These are phyloP conservation scores for Boletus tylopilopsis DNA, from an alignment of 768 basidiomycete genomes.

Conservation along the genomic window DNA sequence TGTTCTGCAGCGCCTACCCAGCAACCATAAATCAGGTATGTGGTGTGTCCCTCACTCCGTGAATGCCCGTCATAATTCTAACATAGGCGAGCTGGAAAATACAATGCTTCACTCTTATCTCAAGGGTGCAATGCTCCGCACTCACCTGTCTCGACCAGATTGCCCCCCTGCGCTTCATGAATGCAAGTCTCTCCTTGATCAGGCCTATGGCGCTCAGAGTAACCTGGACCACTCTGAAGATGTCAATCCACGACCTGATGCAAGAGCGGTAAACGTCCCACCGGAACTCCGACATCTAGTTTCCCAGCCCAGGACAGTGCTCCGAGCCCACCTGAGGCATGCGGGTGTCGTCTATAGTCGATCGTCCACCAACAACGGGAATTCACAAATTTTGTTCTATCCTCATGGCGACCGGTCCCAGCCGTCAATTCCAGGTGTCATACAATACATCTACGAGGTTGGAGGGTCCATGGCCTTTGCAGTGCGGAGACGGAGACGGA, in stretches of 20 bases:
- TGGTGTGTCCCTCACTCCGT: slow-evolving; percentile 9
- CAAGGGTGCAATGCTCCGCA: slow-evolving; percentile 7
- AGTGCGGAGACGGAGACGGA: slow-evolving; percentile 1
- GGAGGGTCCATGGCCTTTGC: neutral
- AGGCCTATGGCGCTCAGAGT: neutral
- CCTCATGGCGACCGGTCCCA: too few species aligned
- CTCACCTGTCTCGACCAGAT: slow-evolving; percentile 16
- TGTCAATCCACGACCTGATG: too few species aligned
- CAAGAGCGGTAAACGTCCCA: too few species aligned
- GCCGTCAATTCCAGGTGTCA: slow-evolving; percentile 2
- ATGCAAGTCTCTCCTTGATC: slow-evolving; percentile 20
- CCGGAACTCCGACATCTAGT: too few species aligned
- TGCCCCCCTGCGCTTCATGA: slow-evolving; percentile 13
- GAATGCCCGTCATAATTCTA: neutral
- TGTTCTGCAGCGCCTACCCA: slow-evolving; percentile 15
- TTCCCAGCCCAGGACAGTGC: too few species aligned
- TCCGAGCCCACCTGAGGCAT: neutral
- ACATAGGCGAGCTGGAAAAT: slow-evolving; percentile 6
- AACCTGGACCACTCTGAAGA: too few species aligned
- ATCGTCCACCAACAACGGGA: too few species aligned
- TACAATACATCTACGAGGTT: slow-evolving; percentile 13
- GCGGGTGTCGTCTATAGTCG: too few species aligned
- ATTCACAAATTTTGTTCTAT: too few species aligned
- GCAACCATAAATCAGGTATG: slow-evolving; percentile 35
- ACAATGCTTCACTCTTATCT: slow-evolving; percentile 16